Base-by-base conservation (phyloP, 1,139 yeast genomes). In the Eremothecium gossypii region DNA sequence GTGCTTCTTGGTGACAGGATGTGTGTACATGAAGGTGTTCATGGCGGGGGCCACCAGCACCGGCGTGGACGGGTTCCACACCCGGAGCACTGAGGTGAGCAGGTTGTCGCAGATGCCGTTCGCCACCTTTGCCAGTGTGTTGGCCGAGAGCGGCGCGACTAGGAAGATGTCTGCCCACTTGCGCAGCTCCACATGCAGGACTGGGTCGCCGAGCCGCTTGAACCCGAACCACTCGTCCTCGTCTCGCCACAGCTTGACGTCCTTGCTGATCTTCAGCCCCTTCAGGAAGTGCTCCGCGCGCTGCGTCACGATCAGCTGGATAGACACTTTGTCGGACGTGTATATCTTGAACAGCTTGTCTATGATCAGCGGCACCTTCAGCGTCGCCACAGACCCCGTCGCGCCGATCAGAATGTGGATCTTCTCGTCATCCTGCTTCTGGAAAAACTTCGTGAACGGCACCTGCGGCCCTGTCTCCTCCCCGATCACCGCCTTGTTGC, bases 361-460 rank as follows among this genome's bases (percentile, higher is more conserved):
- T 50, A 87, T 83, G 36, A 87, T 83, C 51, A 83, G 63, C 0
- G 96, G 95, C 29, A 91, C 82, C 59, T 91, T 91, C 46, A 89
- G 86, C 2, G 97, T 85, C 5, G 98, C 98, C 5, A 91, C 96
- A 1, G 95, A 83, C 1, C 98, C 99, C 1, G 97, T 86, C 30
- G 94, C 94, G 13, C 94, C 97, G 35, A 91, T 69, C 44, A 91
- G 68, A 33, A 91, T 80, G 62, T 91, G 97, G 44, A 85, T 71
- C 57, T 87, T 87, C 32, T 79, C 79, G 58, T 83, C 93, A 57
- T 83, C 91, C 54, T 79, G 79, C 53, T 77, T 78, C 41, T 76
- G 72, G 44, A 83, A 68, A 56, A 76, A 82, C 51, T 81, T 79
- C 38, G 81, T 81, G 55, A 83, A 83, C 13, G 89, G 89, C 1